A percentile compares a stretch with the other conserved stretches of the same genome.
phyloP scores from a whole-genome alignment of 495 filamentous ascomycete genomes.

The Xylaria venustula region DNA sequence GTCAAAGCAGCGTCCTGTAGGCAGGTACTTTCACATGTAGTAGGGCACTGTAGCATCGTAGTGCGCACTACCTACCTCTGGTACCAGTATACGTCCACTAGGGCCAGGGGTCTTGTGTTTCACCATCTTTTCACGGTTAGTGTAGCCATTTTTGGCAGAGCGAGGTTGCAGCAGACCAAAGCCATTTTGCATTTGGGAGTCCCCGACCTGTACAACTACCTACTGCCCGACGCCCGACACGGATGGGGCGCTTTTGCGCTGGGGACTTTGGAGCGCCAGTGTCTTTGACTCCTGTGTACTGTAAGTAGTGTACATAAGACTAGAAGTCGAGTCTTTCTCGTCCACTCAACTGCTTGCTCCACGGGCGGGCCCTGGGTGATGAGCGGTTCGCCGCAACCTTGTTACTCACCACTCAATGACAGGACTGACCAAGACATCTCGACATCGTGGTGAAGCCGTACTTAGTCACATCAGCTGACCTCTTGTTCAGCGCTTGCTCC shows the following conservation, averaged over 20 bases:
- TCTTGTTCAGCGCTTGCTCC: not conserved
- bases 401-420: not conserved
- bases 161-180: not conserved
- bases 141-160: not conserved
- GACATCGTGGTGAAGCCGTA: not conserved
- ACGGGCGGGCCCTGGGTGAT: not conserved
- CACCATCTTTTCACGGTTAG: conserved; percentile 10
- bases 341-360: not conserved
- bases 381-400: not conserved
- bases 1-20: too few relatives aligned
- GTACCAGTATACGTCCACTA: not conserved
- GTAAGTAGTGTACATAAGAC: too few relatives aligned
- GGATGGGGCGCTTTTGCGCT: not conserved
- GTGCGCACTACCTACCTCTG: not conserved
- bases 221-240: not conserved
- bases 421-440: not conserved
- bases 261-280: not conserved
- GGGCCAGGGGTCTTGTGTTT: conserved; percentile 4
- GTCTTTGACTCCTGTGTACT: not conserved
- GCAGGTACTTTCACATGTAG: not conserved
- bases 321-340: too few relatives aligned
- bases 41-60: too few relatives aligned
- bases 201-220: too few relatives aligned
- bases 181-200: too few relatives aligned
- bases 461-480: not conserved